phyloP scores from a whole-genome alignment of 2,329 filamentous ascomycete genomes.

The Aspergillus fumigatiaffinis region DNA sequence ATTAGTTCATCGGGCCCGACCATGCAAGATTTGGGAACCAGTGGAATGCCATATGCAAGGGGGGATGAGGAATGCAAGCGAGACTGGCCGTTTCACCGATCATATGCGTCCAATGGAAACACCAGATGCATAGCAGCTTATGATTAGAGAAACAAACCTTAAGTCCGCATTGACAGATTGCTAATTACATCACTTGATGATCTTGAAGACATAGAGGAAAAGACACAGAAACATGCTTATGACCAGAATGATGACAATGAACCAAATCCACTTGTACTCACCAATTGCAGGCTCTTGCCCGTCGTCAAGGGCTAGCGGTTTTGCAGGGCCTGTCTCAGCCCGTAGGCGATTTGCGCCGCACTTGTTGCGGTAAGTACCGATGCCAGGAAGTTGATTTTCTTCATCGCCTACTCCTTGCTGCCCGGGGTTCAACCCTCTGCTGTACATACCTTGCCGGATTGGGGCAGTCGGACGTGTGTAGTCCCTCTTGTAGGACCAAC shows the following conservation, averaged over 20 bases:
- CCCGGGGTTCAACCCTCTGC: not conserved
- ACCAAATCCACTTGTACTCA: conserved; percentile 24
- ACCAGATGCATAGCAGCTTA: not conserved
- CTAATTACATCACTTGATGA: conserved; percentile 19
- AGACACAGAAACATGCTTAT: conserved; percentile 21
- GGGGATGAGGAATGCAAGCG: conserved; percentile 8
- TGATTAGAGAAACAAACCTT: not conserved
- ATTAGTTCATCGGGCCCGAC: conserved; percentile 5
- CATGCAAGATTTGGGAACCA: not conserved
- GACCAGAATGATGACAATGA: conserved; percentile 15
- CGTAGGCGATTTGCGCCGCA: not conserved
- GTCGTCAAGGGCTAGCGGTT: not conserved
- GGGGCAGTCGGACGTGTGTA: conserved; percentile 9
- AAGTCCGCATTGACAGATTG: conserved; percentile 6
- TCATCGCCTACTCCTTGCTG: conserved; percentile 4
- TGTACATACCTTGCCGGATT: conserved; percentile 3
- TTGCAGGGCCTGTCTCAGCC: not conserved
- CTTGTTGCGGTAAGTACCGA: conserved; percentile 3
- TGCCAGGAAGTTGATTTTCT: not conserved
- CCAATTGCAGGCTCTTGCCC: conserved; percentile 2
- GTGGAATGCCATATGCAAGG: conserved; percentile 14
- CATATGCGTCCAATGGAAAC: not conserved
- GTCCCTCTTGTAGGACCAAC: not conserved
- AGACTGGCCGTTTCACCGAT: not conserved
- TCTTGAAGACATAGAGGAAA: conserved; percentile 20